Conservation (phyloP, 129 eudicot species). For the Pseudognaphalium luteoalbum region DNA sequence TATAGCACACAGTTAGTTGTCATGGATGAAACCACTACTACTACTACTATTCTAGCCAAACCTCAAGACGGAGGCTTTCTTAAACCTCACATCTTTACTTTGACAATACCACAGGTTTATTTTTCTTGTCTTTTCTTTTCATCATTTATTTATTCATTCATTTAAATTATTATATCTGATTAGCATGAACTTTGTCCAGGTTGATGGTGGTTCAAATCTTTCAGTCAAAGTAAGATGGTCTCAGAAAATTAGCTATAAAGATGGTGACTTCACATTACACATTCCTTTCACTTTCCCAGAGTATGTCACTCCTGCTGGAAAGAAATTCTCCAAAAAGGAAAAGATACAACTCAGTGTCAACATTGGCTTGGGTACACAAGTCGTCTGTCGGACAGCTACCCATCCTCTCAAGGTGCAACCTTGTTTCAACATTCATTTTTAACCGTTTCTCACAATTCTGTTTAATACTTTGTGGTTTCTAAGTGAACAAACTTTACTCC, state of each 20-base stretch:
- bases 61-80: constrained; percentile 73
- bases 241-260: constrained; percentile 56
- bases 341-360: constrained; percentile 66
- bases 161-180: not conserved
- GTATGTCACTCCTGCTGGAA: constrained; percentile 87
- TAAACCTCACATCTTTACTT: constrained; percentile 64
- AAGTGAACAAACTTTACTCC: not conserved
- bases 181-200: constrained; percentile 35
- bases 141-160: not conserved
- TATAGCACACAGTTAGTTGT: constrained; percentile 50
- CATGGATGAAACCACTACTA: constrained; percentile 32
- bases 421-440: not conserved
- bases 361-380: constrained; percentile 61
- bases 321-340: constrained; percentile 78
- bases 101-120: constrained; percentile 72
- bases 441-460: not conserved
- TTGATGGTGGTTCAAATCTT: constrained; percentile 89
- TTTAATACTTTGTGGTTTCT: not conserved
- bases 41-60: constrained; percentile 22
- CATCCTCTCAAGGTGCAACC: constrained; percentile 81
- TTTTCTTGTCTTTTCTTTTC: not conserved
- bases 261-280: constrained; percentile 61
- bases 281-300: constrained; percentile 87
- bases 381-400: constrained; percentile 55
- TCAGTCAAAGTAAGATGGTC: constrained; percentile 76